Evolutionary conservation across 2,329 filamentous ascomycete species (phyloP).

Genomic region (Diaporthe eres): DNA sequence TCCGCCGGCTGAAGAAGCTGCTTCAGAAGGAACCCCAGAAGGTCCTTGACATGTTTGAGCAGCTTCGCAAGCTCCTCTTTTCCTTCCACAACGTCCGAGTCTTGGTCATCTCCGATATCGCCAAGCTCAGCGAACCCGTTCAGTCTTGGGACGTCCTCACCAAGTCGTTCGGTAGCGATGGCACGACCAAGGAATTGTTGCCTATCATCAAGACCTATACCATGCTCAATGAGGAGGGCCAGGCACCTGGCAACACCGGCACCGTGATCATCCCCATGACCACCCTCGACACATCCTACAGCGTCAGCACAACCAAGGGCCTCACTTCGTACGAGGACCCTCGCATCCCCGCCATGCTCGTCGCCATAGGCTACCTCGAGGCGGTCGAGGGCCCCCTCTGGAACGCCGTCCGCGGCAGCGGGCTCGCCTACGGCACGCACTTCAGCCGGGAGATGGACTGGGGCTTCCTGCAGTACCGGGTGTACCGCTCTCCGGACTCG

Average conservation of each 20-base stretch:
- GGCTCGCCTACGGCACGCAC: conserved; percentile 89
- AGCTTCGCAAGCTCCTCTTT: conserved; percentile 82
- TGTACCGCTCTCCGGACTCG: conserved; percentile 92
- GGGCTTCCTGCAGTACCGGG: conserved; percentile 85
- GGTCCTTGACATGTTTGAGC: conserved; percentile 83
- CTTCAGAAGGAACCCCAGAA: conserved; percentile 81
- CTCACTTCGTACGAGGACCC: conserved; percentile 83
- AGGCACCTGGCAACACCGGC: conserved; percentile 79
- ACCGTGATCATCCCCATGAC: conserved; percentile 90
- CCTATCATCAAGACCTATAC: conserved; percentile 79
- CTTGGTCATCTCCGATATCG: conserved; percentile 85
- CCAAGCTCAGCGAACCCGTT: conserved; percentile 80
- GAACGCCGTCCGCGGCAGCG: conserved; percentile 92
- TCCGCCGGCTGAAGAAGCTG: conserved; percentile 87
- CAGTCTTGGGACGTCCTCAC: conserved; percentile 81
- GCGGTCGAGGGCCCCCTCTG: conserved; percentile 95
- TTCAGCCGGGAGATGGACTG: conserved; percentile 84
- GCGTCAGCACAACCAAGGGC: conserved; percentile 81
- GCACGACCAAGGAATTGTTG: conserved; percentile 67
- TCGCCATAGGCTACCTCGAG: conserved; percentile 92
- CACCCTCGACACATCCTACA: conserved; percentile 92
- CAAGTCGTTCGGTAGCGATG: conserved; percentile 57
- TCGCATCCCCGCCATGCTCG: conserved; percentile 84
- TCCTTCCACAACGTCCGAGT: conserved; percentile 88
- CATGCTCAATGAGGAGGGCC: conserved; percentile 82